A percentile compares a stretch with the other conserved stretches of the same genome.
These are phyloP conservation scores for Limnanthes douglasii DNA, from an alignment of 345 rosid species.

Conservation along the genomic window DNA sequence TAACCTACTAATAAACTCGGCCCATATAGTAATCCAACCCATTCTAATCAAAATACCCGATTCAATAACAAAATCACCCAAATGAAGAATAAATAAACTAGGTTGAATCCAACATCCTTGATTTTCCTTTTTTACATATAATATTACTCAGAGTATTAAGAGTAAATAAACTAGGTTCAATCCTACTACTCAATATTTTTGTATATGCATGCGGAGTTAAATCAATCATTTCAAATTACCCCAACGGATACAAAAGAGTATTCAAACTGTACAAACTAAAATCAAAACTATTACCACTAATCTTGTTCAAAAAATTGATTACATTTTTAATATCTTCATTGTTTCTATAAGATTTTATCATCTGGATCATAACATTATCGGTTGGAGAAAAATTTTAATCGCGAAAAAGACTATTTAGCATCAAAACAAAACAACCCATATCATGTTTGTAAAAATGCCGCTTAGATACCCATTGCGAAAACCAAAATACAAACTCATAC, in stretches of 20 bases:
- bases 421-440: conserved; percentile 21
- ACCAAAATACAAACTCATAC: conserved; percentile 17
- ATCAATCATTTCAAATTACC: conserved; percentile 36
- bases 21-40: no score
- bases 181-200: conserved; percentile 24
- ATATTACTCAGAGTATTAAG: conserved; percentile 44
- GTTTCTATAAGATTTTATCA: conserved; percentile 37
- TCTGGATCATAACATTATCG: conserved; percentile 37
- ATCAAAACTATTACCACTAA: conserved; percentile 15
- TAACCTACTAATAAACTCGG: no score
- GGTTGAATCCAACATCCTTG: no score
- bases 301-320: conserved; percentile 22
- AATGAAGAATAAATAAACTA: no score
- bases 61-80: no score
- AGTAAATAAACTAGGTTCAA: conserved; percentile 41
- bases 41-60: no score
- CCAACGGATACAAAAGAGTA: conserved; percentile 40
- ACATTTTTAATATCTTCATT: conserved; percentile 29
- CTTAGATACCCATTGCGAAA: conserved; percentile 38
- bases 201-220: conserved; percentile 24
- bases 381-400: conserved; percentile 23
- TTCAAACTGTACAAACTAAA: conserved; percentile 40
- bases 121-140: conserved; percentile 33
- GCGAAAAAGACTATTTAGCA: conserved; percentile 34
- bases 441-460: conserved; percentile 36